These are phyloP conservation scores for Dactylorhiza incarnata DNA, from an alignment of 106 monocot genomes.

Conservation along the genomic window DNA sequence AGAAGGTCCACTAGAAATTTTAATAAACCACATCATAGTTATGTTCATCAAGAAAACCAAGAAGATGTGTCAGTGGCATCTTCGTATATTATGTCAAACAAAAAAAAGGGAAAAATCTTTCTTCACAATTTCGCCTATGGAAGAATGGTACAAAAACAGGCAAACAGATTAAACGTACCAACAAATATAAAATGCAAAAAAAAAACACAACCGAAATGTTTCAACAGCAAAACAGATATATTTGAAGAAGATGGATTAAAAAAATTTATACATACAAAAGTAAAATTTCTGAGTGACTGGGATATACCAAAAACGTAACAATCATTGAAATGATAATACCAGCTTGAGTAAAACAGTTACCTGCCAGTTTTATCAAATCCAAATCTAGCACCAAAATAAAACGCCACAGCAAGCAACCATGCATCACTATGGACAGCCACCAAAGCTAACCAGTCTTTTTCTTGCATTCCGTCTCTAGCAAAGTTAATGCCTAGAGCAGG, in stretches of 20 bases:
- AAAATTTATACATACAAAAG: background rate
- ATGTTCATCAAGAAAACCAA: background rate
- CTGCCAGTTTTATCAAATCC: conserved; percentile 17
- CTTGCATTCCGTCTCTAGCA: conserved; percentile 21
- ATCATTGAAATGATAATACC: background rate
- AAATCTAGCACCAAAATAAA: conserved; percentile 25
- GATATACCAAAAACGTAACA: background rate
- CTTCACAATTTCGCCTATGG: background rate
- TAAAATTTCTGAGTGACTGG: background rate
- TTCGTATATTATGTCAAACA: background rate
- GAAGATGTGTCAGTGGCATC: background rate
- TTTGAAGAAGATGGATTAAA: background rate
- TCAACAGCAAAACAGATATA: background rate
- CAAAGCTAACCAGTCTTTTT: conserved; percentile 20
- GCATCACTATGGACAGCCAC: conserved; percentile 25
- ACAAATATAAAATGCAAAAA: background rate
- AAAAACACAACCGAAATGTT: background rate
- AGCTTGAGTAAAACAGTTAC: conserved; percentile 5
- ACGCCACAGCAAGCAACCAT: conserved; percentile 22
- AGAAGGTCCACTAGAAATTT: no score
- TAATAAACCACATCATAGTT: no score
- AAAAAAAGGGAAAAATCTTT: background rate
- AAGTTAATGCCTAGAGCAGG: conserved; percentile 23
- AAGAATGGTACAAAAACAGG: background rate
- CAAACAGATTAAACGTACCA: background rate